Evolutionary conservation across 2,329 filamentous ascomycete species (phyloP).

Genomic region (Calonectria pteridis): DNA sequence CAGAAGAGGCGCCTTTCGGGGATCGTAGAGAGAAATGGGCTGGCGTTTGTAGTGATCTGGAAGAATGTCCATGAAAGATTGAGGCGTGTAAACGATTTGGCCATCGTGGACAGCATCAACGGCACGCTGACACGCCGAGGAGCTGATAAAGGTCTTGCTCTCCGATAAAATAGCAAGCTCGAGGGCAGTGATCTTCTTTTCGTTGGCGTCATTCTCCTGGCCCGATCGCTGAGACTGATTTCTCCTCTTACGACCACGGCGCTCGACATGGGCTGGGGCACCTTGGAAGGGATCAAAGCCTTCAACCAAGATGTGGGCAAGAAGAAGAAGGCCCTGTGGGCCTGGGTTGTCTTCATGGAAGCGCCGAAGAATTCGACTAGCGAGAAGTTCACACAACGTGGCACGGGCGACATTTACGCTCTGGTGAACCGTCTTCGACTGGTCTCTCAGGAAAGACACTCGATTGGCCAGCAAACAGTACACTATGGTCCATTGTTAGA

Average conservation of each 20-base stretch:
- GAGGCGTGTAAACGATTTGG: conserved; percentile 77
- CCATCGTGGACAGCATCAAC: conserved; percentile 79
- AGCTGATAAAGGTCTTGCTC: conserved; percentile 75
- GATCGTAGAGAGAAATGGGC: conserved; percentile 78
- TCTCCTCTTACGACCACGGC: conserved; percentile 53
- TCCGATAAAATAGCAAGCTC: conserved; percentile 80
- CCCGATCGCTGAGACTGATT: conserved; percentile 53
- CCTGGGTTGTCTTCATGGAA: conserved; percentile 77
- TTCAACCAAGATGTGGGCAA: conserved; percentile 77
- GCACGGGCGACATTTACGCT: conserved; percentile 78
- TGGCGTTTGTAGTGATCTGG: conserved; percentile 80
- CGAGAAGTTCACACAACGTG: conserved; percentile 76
- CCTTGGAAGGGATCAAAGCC: conserved; percentile 81
- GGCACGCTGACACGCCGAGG: conserved; percentile 76
- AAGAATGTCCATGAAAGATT: conserved; percentile 78
- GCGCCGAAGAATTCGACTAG: conserved; percentile 73
- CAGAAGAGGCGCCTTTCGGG: conserved; percentile 72
- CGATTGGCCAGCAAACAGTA: conserved; percentile 80
- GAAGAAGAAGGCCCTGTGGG: conserved; percentile 70
- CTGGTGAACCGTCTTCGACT: conserved; percentile 74
- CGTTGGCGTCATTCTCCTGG: conserved; percentile 54
- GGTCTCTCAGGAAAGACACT: conserved; percentile 76
- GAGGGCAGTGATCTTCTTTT: conserved; percentile 73
- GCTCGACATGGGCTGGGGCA: conserved; percentile 69
- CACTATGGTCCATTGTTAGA: conserved; percentile 55